phyloP scores from a whole-genome alignment of 192 early-diverging fungal genomes.

The Rhizoclosmatium globosum region DNA sequence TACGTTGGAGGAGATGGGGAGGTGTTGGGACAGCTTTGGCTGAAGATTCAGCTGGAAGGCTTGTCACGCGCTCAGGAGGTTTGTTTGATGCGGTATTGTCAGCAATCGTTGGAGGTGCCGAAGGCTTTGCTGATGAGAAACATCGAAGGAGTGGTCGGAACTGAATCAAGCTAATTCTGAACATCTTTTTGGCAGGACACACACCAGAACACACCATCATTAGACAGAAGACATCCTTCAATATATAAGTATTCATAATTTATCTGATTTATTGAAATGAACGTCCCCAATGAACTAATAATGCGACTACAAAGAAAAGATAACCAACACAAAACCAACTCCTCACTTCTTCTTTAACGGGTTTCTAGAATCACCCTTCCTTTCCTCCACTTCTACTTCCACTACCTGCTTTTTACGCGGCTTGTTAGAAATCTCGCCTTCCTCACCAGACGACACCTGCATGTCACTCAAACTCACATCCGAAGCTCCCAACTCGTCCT shows the following conservation, averaged over 20 bases:
- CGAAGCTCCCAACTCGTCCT: constrained; percentile 27
- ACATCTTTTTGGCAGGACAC: too few relatives aligned
- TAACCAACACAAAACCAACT: not conserved
- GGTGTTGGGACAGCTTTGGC: not conserved
- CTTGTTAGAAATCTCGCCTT: not conserved
- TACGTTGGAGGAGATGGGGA: constrained; percentile 13
- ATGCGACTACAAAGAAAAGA: not conserved
- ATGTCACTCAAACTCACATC: not conserved
- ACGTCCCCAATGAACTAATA: too few relatives aligned
- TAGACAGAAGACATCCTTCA: not conserved
- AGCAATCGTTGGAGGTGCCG: too few relatives aligned
- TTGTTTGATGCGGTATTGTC: too few relatives aligned
- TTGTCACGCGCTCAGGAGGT: too few relatives aligned
- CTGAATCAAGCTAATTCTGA: too few relatives aligned
- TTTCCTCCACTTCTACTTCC: constrained; percentile 1
- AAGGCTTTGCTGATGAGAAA: too few relatives aligned
- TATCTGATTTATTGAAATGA: too few relatives aligned
- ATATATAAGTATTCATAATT: too few relatives aligned
- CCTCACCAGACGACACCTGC: constrained; percentile 12
- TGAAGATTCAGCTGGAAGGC: too few relatives aligned
- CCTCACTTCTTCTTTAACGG: constrained; percentile 21
- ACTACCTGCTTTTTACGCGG: not conserved
- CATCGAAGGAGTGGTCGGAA: too few relatives aligned
- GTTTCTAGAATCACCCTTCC: constrained; percentile 5
- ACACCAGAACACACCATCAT: too few relatives aligned